Evolutionary conservation across 495 filamentous ascomycete genomes (phyloP).

Genomic region (Neurospora tetraspora): DNA sequence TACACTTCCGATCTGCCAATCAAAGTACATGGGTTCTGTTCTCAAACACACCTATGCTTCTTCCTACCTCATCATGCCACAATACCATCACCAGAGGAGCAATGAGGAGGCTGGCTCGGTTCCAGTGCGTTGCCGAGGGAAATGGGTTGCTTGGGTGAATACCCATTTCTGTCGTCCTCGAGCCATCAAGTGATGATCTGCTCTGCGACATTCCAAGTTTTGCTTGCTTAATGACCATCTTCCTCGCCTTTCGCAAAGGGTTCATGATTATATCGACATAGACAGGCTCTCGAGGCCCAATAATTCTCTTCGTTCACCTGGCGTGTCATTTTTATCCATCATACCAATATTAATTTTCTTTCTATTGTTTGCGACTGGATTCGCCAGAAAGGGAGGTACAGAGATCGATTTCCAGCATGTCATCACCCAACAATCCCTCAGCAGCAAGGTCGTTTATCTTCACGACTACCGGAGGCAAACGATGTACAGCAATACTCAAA

Average conservation of each 20-base stretch:
- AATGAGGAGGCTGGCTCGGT: background rate
- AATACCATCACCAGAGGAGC: background rate
- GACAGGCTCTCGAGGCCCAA: constrained; percentile 29
- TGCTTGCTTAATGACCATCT: background rate
- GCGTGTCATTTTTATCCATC: background rate
- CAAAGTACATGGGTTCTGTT: background rate
- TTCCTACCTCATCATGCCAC: background rate
- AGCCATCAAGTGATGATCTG: background rate
- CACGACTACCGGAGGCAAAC: constrained; percentile 34
- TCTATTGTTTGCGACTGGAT: constrained; percentile 29
- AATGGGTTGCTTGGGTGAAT: background rate
- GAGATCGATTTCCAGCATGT: constrained; percentile 19
- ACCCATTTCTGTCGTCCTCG: background rate
- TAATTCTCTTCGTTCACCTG: background rate
- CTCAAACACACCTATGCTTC: background rate
- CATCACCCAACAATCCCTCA: constrained; percentile 23
- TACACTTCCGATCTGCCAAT: background rate
- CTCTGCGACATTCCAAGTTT: background rate
- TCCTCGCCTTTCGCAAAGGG: background rate
- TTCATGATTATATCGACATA: constrained; percentile 34
- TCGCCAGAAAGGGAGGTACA: constrained; percentile 19
- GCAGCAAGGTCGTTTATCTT: constrained; percentile 22
- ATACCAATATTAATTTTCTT: background rate
- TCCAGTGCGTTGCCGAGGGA: background rate
- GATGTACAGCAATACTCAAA: constrained; percentile 39